phyloP scores from a whole-genome alignment of 768 basidiomycete genomes.

The Jaapia argillacea region DNA sequence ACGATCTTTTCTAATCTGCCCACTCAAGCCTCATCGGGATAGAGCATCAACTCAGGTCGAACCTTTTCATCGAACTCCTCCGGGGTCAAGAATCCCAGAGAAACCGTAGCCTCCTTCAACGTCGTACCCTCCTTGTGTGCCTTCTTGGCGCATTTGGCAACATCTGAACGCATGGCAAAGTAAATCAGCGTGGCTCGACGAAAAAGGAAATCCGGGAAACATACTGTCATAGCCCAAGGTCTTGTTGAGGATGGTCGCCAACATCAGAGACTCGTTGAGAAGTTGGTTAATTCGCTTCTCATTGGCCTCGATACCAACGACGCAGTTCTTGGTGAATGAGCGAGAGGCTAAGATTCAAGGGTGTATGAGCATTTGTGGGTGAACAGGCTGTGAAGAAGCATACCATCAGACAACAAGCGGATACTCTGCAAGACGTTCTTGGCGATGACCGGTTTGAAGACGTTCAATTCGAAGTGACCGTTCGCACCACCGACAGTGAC shows the following conservation, averaged over 20 bases:
- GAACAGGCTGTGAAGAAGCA: slow-evolving; percentile 10
- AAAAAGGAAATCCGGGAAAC: slow-evolving; percentile 20
- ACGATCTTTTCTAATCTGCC: too few species aligned
- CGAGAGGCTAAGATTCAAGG: slow-evolving; percentile 48
- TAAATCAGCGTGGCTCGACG: neutral
- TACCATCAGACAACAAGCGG: slow-evolving; percentile 86
- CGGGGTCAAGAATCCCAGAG: slow-evolving; percentile 73
- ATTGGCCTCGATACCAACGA: slow-evolving; percentile 94
- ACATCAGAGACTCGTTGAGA: slow-evolving; percentile 93
- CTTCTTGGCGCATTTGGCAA: slow-evolving; percentile 97
- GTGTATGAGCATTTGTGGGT: slow-evolving; percentile 3
- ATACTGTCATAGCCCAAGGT: slow-evolving; percentile 94
- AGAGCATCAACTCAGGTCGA: slow-evolving; percentile 83
- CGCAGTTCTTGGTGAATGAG: slow-evolving; percentile 95
- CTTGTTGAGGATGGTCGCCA: slow-evolving; percentile 95
- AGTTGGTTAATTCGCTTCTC: slow-evolving; percentile 85
- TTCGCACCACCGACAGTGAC: slow-evolving; percentile 89
- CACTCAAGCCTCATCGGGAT: slow-evolving; percentile 45
- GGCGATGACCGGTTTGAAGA: slow-evolving; percentile 98
- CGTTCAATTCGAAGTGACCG: slow-evolving; percentile 99
- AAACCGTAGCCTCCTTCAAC: slow-evolving; percentile 88
- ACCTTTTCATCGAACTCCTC: slow-evolving; percentile 96
- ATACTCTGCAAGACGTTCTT: slow-evolving; percentile 97
- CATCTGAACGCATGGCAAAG: slow-evolving; percentile 44
- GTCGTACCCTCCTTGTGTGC: slow-evolving; percentile 99